phyloP scores from a whole-genome alignment of 2,329 filamentous ascomycete genomes.

The Monilinia vaccinii-corymbosi region DNA sequence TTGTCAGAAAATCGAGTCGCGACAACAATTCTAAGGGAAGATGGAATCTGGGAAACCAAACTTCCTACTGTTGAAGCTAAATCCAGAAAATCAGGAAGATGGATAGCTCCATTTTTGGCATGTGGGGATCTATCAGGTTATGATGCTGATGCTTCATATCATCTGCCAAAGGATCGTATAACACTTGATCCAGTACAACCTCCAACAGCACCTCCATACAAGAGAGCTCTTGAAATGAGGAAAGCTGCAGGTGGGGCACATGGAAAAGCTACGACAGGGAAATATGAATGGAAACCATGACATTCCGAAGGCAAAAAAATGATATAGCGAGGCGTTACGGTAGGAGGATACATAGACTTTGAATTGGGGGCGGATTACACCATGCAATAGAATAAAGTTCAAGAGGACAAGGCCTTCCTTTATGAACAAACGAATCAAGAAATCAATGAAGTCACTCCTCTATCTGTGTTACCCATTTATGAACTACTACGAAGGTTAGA shows the following conservation, averaged over 20 bases:
- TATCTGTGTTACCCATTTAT: not conserved
- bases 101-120: constrained; percentile 95
- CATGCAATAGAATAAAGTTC: not conserved
- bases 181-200: constrained; percentile 89
- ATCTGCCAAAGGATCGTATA: constrained; percentile 75
- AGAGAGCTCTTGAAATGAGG: constrained; percentile 76
- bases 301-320: not conserved
- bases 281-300: not conserved
- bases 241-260: constrained; percentile 62
- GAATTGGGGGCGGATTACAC: not conserved
- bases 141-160: constrained; percentile 92
- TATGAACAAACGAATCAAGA: not conserved
- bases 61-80: constrained; percentile 29
- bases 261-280: constrained; percentile 22
- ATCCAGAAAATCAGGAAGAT: constrained; percentile 44
- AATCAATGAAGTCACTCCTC: not conserved
- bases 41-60: constrained; percentile 23
- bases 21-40: constrained; percentile 13
- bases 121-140: constrained; percentile 92
- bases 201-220: constrained; percentile 92
- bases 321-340: constrained; percentile 3
- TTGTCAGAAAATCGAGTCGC: constrained; percentile 31
- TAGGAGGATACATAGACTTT: not conserved
- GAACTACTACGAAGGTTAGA: no score
- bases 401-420: not conserved